Percentiles rank a stretch among this genome's conserved stretches.
These are phyloP conservation scores for Solanum chiquidenum DNA, from an alignment of 257 asterid species.

Conservation along the genomic window DNA sequence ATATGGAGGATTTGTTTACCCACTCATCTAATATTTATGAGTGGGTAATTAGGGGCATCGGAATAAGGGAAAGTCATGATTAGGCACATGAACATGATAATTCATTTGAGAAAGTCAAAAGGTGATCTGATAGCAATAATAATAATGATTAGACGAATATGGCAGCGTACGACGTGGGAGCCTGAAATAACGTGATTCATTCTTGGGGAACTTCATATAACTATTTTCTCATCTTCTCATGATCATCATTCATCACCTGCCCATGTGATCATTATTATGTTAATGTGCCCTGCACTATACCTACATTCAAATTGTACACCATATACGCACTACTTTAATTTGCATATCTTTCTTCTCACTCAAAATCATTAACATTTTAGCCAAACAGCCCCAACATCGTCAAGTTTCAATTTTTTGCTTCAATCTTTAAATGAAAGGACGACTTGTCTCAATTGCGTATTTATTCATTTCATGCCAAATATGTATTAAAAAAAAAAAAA, in stretches of 20 bases:
- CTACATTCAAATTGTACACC: background rate
- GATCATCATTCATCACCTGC: background rate
- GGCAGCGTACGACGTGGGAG: conserved; percentile 1
- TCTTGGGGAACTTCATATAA: background rate
- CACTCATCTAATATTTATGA: background rate
- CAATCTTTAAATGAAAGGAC: background rate
- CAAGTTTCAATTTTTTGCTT: background rate
- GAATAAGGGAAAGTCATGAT: background rate
- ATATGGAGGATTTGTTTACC: background rate
- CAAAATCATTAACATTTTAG: background rate
- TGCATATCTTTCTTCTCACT: background rate
- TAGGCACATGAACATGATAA: background rate
- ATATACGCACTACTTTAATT: background rate
- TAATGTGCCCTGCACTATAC: background rate
- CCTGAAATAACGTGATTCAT: background rate
- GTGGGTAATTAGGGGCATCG: background rate
- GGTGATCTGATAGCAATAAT: background rate
- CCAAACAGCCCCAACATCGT: background rate
- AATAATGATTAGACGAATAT: background rate
- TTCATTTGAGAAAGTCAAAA: background rate
- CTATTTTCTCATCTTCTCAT: background rate
- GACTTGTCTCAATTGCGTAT: background rate
- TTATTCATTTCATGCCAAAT: background rate
- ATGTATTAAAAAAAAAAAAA: background rate
- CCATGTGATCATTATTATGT: background rate